Base-by-base conservation (phyloP, 768 basidiomycete species). In the Cystobasidiopsis lactophilus region DNA sequence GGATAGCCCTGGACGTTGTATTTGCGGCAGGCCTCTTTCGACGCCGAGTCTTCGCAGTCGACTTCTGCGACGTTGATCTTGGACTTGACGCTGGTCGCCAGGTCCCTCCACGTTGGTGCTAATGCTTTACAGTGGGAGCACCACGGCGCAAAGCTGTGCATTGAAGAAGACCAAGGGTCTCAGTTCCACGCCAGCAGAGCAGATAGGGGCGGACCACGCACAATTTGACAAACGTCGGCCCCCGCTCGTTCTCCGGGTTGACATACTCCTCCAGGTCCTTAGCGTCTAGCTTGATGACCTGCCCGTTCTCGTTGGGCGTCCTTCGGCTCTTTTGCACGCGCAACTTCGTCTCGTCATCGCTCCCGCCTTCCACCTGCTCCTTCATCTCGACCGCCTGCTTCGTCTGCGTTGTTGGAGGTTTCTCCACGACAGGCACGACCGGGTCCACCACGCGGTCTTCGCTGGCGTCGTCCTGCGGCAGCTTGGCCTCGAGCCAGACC, bases 41-140 rank as follows among this genome's bases (percentile, higher is more conserved):
- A 69, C 0, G 71, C 53, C 0, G 13, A 3, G 5, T 47, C 75
- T 18, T 95, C 91, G 62, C 91, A 98, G 63, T 98, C 76, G 14
- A 98, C 79, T 56, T 91, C 78, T 2, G 78, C 86, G 9, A 98
- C 69, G 37, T 75, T 80, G 29, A 89, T 69, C 45, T 77, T 77
- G 55, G 72, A 69, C 58, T 79, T 74, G 73, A 89, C 77, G 21
- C 69, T 68, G 46, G 68, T 66, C 0, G 83, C 89, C 2, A 98
- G 74, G 46, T 80, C 71, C 1, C 69, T 69, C 84, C 86, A 96
- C 0, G 70, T 64, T 2, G 71, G 86, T 0, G 84, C 83, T 1
- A 96, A 73, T 63, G 84, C 84, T 69, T 93, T 89, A 74, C 91
- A 98, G 67, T 96, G 89, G 3, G 83, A 83, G 64, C 89, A 95